Base-by-base conservation (phyloP, 2,329 filamentous ascomycete species). In the Cyclaneusma minus region DNA sequence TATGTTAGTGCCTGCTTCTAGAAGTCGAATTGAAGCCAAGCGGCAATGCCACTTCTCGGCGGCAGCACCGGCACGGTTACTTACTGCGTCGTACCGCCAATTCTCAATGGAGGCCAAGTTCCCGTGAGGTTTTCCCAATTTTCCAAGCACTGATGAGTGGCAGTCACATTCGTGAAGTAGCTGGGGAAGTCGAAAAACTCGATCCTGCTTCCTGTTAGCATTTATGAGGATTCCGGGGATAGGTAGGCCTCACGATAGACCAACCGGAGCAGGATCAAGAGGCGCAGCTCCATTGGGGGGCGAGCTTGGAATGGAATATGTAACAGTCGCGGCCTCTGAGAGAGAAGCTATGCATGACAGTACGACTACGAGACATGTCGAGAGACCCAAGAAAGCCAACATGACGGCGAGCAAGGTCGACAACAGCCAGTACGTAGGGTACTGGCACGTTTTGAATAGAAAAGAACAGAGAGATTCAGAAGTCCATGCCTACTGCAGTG, bases 121-220 rank as follows among this genome's bases (percentile, higher is more conserved):
- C 63, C 64, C 0, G 55, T 60, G 24, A 67, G 31, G 8, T 54
- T 48, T 32, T 57, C 55, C 36, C 64, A 54, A 36, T 68, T 68
- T 13, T 55, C 41, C 5, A 69, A 47, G 32, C 65, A 69, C 35
- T 58, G 55, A 0, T 44, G 49, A 0, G 63, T 68, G 2, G 59
- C 50, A 0, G 52, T 52, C 9, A 68, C 58, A 33, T 64, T 58
- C 10, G 50, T 56, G 34, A 68, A 57, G 40, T 69, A 69, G 0
- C 50, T 55, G 0, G 65, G 65, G 27, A 64, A 68, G 0, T 60
- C 51, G 34, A 68, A 69, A 44, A 69, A 69, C 27, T 68, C 62
- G 28, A 65, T 56, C 2, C 58, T 62, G 19, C 1, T 16, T 9
- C 8, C 13, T n/a, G 22, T 33, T 12, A 29, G 20, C 13, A 14